A percentile compares a stretch with the other conserved stretches of the same genome.
phyloP scores from a whole-genome alignment of 2,329 filamentous ascomycete genomes.

The Zarea fungicola region DNA sequence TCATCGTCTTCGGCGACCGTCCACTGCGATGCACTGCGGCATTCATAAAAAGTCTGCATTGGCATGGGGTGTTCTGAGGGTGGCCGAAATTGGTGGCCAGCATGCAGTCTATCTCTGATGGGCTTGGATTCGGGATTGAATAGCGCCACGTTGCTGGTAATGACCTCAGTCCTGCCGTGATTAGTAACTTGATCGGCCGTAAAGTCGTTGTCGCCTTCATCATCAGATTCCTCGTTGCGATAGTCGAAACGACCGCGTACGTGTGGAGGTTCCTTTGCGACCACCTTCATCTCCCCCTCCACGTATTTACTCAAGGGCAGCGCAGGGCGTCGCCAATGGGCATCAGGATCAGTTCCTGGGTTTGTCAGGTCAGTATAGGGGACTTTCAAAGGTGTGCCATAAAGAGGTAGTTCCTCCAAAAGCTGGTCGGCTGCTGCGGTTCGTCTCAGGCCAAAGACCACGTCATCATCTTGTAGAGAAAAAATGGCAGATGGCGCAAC shows the following conservation, averaged over 20 bases:
- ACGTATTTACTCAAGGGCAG: slow-evolving; percentile 84
- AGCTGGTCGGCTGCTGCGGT: slow-evolving; percentile 72
- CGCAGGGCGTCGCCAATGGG: slow-evolving; percentile 69
- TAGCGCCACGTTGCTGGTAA: slow-evolving; percentile 72
- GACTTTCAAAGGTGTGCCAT: slow-evolving; percentile 58
- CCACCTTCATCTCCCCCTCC: slow-evolving; percentile 70
- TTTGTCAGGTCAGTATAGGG: slow-evolving; percentile 52
- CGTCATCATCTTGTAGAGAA: slow-evolving; percentile 72
- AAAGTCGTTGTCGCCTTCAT: slow-evolving; percentile 52
- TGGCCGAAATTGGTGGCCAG: slow-evolving; percentile 86
- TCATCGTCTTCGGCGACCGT: slow-evolving; percentile 86
- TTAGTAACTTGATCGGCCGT: slow-evolving; percentile 46
- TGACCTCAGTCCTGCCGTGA: slow-evolving; percentile 53
- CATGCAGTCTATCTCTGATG: slow-evolving; percentile 84
- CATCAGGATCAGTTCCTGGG: slow-evolving; percentile 61
- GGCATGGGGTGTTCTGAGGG: slow-evolving; percentile 92
- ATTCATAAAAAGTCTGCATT: slow-evolving; percentile 83
- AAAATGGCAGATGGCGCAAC: slow-evolving; percentile 75
- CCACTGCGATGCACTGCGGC: slow-evolving; percentile 84
- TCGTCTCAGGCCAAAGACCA: slow-evolving; percentile 70
- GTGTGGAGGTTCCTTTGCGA: slow-evolving; percentile 56
- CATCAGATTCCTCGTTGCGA: slow-evolving; percentile 63
- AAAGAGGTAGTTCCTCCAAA: slow-evolving; percentile 75
- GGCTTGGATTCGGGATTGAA: slow-evolving; percentile 87
- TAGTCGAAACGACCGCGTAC: slow-evolving; percentile 85